Evolutionary conservation across 2,329 filamentous ascomycete genomes (phyloP).

Genomic region (Pezicula rhizophila): DNA sequence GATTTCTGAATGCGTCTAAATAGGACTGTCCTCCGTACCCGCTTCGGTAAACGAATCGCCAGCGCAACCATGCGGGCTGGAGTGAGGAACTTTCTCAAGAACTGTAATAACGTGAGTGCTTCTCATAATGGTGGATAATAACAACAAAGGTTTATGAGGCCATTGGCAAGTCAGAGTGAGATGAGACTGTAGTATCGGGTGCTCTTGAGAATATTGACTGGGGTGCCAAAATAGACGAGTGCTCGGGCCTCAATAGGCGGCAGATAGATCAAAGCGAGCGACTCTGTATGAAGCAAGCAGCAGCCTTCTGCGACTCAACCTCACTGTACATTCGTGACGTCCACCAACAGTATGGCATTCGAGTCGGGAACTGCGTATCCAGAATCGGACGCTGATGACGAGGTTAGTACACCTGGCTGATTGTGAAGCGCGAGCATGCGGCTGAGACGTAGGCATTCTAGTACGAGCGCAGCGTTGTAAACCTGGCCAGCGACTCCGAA

Average conservation of each 20-base stretch:
- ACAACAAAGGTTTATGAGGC: too few species aligned
- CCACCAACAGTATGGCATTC: conserved; percentile 41
- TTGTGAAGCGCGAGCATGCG: background rate
- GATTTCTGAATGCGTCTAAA: too few species aligned
- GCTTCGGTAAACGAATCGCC: too few species aligned
- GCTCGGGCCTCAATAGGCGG: background rate
- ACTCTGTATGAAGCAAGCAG: background rate
- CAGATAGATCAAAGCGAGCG: background rate
- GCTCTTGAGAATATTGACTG: background rate
- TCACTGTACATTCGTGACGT: background rate
- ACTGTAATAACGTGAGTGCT: too few species aligned
- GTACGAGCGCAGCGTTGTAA: conserved; percentile 67
- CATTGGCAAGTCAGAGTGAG: too few species aligned
- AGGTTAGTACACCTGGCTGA: conserved; percentile 27
- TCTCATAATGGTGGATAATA: too few species aligned
- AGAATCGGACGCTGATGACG: conserved; percentile 76
- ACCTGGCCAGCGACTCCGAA: conserved; percentile 60
- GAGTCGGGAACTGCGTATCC: conserved; percentile 65
- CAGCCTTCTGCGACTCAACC: background rate
- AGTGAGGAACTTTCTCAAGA: too few species aligned
- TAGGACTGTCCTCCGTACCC: too few species aligned
- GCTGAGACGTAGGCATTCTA: background rate
- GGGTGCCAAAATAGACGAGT: too few species aligned
- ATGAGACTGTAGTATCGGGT: background rate
- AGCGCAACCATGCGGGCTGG: too few species aligned